Conservation (phyloP, 106 monocot genomes). For the Platanthera guangdongensis region DNA sequence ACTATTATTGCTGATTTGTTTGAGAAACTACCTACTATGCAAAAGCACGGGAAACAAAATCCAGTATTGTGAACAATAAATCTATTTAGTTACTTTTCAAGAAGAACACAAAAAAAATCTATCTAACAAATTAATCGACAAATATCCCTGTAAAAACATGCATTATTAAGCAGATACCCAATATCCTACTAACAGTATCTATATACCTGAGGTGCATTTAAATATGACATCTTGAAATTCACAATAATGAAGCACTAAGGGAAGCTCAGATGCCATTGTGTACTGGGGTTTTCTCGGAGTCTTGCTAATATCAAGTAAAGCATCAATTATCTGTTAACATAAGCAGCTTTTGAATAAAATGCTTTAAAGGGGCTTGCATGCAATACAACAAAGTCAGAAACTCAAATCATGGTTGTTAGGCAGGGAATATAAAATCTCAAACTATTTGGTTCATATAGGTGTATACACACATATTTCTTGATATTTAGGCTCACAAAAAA, state of each 20-base stretch:
- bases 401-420: not conserved
- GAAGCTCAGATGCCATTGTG: slow-evolving; percentile 77
- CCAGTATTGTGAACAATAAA: no score
- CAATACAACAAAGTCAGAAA: not conserved
- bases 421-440: not conserved
- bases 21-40: no score
- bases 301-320: slow-evolving; percentile 57
- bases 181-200: not conserved
- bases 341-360: not conserved
- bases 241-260: slow-evolving; percentile 67
- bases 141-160: not conserved
- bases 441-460: no score
- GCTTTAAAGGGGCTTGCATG: not conserved
- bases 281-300: slow-evolving; percentile 92
- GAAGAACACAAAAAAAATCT: no score
- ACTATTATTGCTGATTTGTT: no score
- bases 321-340: slow-evolving; percentile 63
- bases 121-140: slow-evolving; percentile 1
- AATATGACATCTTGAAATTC: slow-evolving; percentile 70
- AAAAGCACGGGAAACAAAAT: no score
- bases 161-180: not conserved
- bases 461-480: not conserved
- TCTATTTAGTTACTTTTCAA: no score
- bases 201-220: slow-evolving; percentile 72
- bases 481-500: not conserved